Percentiles rank a stretch among this genome's conserved stretches.
These are phyloP conservation scores for Arabis alpina DNA, from an alignment of 345 rosid genomes.

Conservation along the genomic window DNA sequence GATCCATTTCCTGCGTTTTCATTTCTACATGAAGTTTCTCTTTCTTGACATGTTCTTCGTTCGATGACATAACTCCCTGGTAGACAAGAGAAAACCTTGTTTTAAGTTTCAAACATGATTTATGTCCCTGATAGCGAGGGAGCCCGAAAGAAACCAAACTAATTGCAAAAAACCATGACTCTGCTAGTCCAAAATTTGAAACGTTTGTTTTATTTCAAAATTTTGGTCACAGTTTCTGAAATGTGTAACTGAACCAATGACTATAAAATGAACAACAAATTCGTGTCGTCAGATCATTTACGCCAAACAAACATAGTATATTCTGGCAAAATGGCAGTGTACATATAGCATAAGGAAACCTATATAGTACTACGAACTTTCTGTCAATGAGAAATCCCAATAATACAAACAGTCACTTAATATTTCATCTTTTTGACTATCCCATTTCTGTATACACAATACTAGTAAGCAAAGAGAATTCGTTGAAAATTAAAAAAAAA, in stretches of 20 bases:
- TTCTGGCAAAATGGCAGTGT: neutral
- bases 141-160: no score
- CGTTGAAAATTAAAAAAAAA: neutral
- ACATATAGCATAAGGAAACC: no score
- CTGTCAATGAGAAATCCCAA: neutral
- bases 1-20: conserved; percentile 51
- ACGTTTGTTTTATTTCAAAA: no score
- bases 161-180: no score
- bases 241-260: no score
- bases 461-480: neutral
- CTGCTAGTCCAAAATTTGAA: no score
- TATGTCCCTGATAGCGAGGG: no score
- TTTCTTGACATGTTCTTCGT: conserved; percentile 50
- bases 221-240: no score
- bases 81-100: neutral
- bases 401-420: neutral
- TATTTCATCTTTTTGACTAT: neutral
- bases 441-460: neutral
- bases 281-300: no score
- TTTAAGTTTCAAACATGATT: neutral
- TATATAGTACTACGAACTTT: neutral
- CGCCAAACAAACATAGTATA: no score
- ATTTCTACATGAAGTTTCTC: conserved; percentile 61
- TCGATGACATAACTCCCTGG: conserved; percentile 34
- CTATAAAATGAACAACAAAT: no score